Evolutionary conservation across 2,329 filamentous ascomycete genomes (phyloP).

Genomic region (Arthroderma sp.): DNA sequence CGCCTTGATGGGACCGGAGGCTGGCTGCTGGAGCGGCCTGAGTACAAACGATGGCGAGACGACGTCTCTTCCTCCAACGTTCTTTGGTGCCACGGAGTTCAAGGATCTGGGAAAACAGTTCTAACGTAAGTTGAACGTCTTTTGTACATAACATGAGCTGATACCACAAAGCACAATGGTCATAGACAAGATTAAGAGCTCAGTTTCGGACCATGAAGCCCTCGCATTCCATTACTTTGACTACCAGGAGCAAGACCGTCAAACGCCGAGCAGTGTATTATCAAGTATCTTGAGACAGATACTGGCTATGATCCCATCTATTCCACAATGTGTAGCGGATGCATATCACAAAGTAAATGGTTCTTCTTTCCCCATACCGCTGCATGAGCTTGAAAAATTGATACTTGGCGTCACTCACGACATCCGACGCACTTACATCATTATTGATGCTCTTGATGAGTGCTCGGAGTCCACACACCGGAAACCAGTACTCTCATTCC

Average conservation of each 20-base stretch:
- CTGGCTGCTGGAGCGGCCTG: neutral
- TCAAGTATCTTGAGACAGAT: slow-evolving; percentile 5
- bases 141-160: neutral
- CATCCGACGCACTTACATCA: neutral
- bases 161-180: neutral
- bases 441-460: slow-evolving; percentile 2
- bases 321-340: neutral
- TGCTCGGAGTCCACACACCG: neutral
- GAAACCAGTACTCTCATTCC: neutral
- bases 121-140: neutral
- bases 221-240: slow-evolving; percentile 2
- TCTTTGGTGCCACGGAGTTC: slow-evolving; percentile 2
- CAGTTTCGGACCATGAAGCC: neutral
- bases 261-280: neutral
- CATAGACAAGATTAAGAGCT: neutral
- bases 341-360: neutral
- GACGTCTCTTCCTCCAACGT: neutral
- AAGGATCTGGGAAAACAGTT: slow-evolving; percentile 1
- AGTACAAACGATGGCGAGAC: slow-evolving; percentile 3
- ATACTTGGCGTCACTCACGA: neutral
- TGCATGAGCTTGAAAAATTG: neutral
- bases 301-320: neutral
- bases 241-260: neutral
- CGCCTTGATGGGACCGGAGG: slow-evolving; percentile 1
- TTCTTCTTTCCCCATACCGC: neutral